A percentile compares a stretch with the other conserved stretches of the same genome.
These are phyloP conservation scores for Debaryomyces prosopidis DNA, from an alignment of 805 yeast genomes.

Conservation along the genomic window DNA sequence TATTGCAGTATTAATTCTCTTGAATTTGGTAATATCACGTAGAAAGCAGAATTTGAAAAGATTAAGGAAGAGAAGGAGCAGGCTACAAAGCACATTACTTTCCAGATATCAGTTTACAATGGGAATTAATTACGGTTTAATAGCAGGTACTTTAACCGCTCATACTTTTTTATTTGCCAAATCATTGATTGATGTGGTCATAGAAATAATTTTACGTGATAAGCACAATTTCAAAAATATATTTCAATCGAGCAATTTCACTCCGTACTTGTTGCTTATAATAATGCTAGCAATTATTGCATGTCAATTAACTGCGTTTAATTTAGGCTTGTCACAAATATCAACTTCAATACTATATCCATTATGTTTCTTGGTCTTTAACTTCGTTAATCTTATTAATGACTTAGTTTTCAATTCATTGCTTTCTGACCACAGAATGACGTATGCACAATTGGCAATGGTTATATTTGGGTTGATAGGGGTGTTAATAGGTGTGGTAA, in stretches of 20 bases:
- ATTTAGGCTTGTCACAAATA: constrained; percentile 66
- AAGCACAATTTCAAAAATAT: constrained; percentile 17
- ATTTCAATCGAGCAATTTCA: constrained; percentile 20
- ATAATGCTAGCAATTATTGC: constrained; percentile 64
- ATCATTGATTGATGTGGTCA: constrained; percentile 69
- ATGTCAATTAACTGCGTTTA: constrained; percentile 69
- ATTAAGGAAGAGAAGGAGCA: constrained; percentile 7
- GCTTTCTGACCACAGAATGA: constrained; percentile 41
- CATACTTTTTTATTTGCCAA: constrained; percentile 87
- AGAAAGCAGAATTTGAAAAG: constrained; percentile 10
- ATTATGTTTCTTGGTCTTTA: constrained; percentile 79
- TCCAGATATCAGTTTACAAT: constrained; percentile 35
- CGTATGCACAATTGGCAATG: constrained; percentile 50
- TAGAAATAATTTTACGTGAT: constrained; percentile 42
- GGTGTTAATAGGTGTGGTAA: constrained; percentile 66
- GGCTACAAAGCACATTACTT: constrained; percentile 8
- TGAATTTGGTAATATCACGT: constrained; percentile 20
- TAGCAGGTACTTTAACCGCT: constrained; percentile 79
- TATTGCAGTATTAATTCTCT: constrained; percentile 23
- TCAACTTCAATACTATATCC: constrained; percentile 84
- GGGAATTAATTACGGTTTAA: constrained; percentile 66
- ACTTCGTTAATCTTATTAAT: constrained; percentile 55
- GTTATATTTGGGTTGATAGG: constrained; percentile 48
- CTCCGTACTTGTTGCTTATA: constrained; percentile 45
- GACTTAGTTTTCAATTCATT: constrained; percentile 61